Conservation (phyloP, 352 stramenopile genomes). For the Phytophthora brassicae region DNA sequence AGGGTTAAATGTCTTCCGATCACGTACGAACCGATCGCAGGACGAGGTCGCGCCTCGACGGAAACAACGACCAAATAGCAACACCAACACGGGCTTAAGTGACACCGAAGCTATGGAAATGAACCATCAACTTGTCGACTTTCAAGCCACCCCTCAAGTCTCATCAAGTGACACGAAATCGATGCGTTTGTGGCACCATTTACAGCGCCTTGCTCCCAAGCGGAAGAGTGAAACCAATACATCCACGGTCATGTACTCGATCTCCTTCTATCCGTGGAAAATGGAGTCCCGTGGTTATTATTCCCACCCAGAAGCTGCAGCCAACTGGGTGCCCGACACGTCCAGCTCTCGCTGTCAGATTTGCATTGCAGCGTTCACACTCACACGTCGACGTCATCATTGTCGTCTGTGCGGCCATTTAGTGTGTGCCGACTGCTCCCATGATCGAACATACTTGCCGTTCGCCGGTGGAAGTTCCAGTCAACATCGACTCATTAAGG, state of each 20-base stretch:
- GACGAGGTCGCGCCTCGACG: slow-evolving; percentile 7
- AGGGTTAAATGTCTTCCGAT: slow-evolving; percentile 24
- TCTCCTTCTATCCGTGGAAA: slow-evolving; percentile 80
- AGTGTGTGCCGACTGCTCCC: slow-evolving; percentile 70
- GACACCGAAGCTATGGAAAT: slow-evolving; percentile 11
- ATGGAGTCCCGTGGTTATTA: slow-evolving; percentile 70
- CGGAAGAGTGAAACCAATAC: slow-evolving; percentile 14
- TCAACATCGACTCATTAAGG: slow-evolving; percentile 71
- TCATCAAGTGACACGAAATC: slow-evolving; percentile 10
- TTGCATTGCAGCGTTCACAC: slow-evolving; percentile 53
- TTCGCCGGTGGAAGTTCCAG: slow-evolving; percentile 45
- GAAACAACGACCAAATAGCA: slow-evolving; percentile 16
- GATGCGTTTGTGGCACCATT: slow-evolving; percentile 14
- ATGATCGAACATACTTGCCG: slow-evolving; percentile 68
- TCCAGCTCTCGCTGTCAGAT: slow-evolving; percentile 64
- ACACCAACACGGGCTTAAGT: slow-evolving; percentile 10
- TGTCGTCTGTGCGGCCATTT: slow-evolving; percentile 78
- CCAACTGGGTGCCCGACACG: slow-evolving; percentile 72
- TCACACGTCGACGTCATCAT: slow-evolving; percentile 81
- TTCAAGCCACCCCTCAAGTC: slow-evolving; percentile 1
- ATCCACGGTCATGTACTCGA: slow-evolving; percentile 59
- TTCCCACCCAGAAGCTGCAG: slow-evolving; percentile 65
- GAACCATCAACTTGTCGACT: slow-evolving; percentile 8
- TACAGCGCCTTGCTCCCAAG: slow-evolving; percentile 19
- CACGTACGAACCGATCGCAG: slow-evolving; percentile 5